Conservation (phyloP, 169 alveolate genomes). For the Perkinsus marinus region DNA sequence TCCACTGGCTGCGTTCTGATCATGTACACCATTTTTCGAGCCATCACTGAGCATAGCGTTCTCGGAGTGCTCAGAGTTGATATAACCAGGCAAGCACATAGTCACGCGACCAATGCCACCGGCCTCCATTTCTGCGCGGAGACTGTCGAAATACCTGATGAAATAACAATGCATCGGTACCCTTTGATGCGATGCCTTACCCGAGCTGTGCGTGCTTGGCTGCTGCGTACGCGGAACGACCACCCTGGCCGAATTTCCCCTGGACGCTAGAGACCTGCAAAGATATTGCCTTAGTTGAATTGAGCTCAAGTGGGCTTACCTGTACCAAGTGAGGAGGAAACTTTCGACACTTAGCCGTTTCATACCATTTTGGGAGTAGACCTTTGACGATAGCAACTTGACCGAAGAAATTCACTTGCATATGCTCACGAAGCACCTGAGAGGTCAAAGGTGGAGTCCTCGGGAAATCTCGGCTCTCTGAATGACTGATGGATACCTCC, state of each 20-base stretch:
- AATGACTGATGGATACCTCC: background rate
- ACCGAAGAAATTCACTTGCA: background rate
- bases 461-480: background rate
- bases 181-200: background rate
- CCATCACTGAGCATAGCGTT: background rate
- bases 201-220: background rate
- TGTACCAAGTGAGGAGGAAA: background rate
- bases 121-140: background rate
- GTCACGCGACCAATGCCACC: background rate
- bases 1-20: background rate
- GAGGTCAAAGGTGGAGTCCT: background rate
- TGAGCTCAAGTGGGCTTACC: background rate
- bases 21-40: background rate
- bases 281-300: background rate
- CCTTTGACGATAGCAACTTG: background rate
- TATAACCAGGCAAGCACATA: background rate
- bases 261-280: background rate
- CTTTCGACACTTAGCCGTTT: background rate
- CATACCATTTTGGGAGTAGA: background rate
- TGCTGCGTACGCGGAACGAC: background rate
- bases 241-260: background rate
- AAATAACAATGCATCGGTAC: too few relatives aligned
- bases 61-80: background rate
- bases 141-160: background rate
- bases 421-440: background rate